These are phyloP conservation scores for Aspergillus tamarii DNA, from an alignment of 2,329 filamentous ascomycete species.

Conservation along the genomic window DNA sequence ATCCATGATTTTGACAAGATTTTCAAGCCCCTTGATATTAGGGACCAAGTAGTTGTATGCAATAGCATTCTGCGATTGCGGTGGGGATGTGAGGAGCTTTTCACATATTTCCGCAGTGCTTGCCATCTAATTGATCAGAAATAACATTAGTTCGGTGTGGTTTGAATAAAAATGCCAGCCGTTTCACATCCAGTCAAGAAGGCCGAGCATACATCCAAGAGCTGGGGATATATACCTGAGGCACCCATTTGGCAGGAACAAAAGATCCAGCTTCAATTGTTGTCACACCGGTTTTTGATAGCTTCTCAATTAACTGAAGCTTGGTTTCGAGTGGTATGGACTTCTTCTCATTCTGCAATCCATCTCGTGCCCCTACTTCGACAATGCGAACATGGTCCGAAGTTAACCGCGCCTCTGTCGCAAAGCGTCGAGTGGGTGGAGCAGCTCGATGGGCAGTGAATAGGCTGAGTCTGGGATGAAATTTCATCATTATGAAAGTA, in stretches of 20 bases:
- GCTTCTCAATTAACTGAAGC: slow-evolving; percentile 51
- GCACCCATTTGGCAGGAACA: slow-evolving; percentile 58
- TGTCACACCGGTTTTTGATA: slow-evolving; percentile 53
- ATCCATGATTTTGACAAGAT: slow-evolving; percentile 59
- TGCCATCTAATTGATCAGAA: slow-evolving; percentile 57
- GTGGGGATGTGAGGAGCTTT: slow-evolving; percentile 55
- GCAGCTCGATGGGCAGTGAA: slow-evolving; percentile 32
- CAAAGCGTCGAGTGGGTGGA: slow-evolving; percentile 32
- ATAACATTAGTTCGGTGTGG: background rate
- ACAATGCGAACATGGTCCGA: slow-evolving; percentile 57
- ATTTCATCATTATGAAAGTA: slow-evolving; percentile 28
- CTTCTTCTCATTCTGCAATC: slow-evolving; percentile 57
- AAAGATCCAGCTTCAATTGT: slow-evolving; percentile 58
- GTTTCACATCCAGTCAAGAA: background rate
- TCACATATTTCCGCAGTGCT: slow-evolving; percentile 65
- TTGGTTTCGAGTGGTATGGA: slow-evolving; percentile 53
- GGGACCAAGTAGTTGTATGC: slow-evolving; percentile 70
- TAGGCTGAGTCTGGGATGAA: slow-evolving; percentile 31
- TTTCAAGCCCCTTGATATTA: slow-evolving; percentile 64
- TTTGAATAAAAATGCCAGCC: background rate
- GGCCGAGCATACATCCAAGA: background rate
- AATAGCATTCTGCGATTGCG: slow-evolving; percentile 54
- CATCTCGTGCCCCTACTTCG: slow-evolving; percentile 58
- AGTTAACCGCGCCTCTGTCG: slow-evolving; percentile 46
- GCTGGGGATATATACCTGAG: slow-evolving; percentile 45